These are phyloP conservation scores for Leishmania tropica DNA, from an alignment of 208 protist species.

Conservation along the genomic window DNA sequence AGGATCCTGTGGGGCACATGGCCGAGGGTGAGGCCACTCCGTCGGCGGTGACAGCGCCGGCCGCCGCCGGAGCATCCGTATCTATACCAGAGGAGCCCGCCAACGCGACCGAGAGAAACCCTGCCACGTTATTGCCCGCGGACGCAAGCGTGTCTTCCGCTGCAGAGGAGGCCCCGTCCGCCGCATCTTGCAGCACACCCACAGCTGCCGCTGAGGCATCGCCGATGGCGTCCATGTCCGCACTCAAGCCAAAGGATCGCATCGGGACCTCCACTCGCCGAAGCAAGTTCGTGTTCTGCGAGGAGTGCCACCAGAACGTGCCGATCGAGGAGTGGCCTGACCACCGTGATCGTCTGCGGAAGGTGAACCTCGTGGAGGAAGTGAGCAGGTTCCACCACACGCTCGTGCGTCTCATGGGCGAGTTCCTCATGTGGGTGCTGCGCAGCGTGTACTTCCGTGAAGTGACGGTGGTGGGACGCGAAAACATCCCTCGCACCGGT, in stretches of 20 bases:
- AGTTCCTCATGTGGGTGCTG: constrained; percentile 87
- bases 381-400: constrained; percentile 56
- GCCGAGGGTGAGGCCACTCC: background rate
- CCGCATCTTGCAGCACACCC: background rate
- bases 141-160: background rate
- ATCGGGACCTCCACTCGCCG: constrained; percentile 37
- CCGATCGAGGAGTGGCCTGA: constrained; percentile 76
- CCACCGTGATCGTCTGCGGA: constrained; percentile 69
- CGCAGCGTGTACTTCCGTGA: constrained; percentile 94
- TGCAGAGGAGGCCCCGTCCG: background rate
- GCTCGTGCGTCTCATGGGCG: constrained; percentile 64
- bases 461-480: constrained; percentile 84
- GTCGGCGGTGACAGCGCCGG: background rate
- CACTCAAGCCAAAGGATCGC: constrained; percentile 45
- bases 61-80: background rate
- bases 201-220: background rate
- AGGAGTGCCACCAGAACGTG: constrained; percentile 63
- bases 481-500: constrained; percentile 89
- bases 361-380: constrained; percentile 54
- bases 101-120: background rate
- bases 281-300: constrained; percentile 54
- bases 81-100: background rate
- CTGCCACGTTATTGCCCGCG: background rate
- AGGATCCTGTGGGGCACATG: constrained; percentile 1
- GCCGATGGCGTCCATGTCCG: constrained; percentile 17